These are phyloP conservation scores for Cytospora chrysosperma DNA, from an alignment of 2,329 filamentous ascomycete genomes.

Conservation along the genomic window DNA sequence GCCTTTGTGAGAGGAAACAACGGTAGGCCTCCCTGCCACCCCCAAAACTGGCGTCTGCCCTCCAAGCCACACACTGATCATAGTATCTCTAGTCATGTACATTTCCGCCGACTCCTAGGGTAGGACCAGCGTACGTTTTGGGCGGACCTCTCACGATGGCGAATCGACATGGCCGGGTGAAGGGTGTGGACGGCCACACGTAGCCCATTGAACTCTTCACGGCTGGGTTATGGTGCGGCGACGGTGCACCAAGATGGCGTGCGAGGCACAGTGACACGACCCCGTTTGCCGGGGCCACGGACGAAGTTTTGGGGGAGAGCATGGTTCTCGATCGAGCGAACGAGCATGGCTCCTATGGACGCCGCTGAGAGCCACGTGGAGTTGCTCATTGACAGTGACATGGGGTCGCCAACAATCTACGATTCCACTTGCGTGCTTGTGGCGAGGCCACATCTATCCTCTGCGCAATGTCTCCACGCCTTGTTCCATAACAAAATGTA, in stretches of 20 bases:
- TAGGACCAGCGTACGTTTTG: background rate
- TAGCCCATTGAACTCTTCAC: background rate
- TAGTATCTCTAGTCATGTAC: slow-evolving; percentile 61
- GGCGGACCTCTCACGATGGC: background rate
- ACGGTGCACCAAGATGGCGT: background rate
- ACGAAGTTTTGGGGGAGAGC: background rate
- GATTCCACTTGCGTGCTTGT: background rate
- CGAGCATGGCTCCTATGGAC: background rate
- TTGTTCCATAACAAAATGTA: background rate
- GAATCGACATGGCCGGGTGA: background rate
- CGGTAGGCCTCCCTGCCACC: slow-evolving; percentile 51
- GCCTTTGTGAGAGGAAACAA: slow-evolving; percentile 97
- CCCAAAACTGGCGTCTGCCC: background rate
- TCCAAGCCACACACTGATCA: slow-evolving; percentile 6
- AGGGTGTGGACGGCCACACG: background rate
- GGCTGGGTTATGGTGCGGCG: background rate
- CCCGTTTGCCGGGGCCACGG: background rate
- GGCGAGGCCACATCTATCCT: background rate
- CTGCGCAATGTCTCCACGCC: background rate
- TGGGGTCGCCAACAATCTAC: background rate
- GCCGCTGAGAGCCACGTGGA: background rate
- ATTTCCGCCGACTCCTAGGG: slow-evolving; percentile 60
- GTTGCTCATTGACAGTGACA: background rate
- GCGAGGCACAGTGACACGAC: background rate
- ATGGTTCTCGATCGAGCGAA: background rate